A percentile compares a stretch with the other conserved stretches of the same genome.
phyloP scores from a whole-genome alignment of 208 protist species.

The Trypanosoma cruzi region DNA sequence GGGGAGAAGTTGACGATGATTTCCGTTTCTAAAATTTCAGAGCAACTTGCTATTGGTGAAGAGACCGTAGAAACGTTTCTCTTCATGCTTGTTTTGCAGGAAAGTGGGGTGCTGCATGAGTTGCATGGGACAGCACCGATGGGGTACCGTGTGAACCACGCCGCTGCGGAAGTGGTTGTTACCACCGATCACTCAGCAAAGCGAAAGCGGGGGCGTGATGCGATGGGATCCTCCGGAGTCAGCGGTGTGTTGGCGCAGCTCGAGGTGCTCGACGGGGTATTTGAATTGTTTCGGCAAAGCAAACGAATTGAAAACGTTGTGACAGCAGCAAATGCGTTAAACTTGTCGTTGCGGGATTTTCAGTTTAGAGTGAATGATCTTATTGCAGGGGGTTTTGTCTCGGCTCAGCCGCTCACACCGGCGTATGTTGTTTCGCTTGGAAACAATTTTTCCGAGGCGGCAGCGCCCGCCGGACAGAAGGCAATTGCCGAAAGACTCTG shows the following conservation, averaged over 20 bases:
- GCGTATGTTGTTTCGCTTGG: slow-evolving; percentile 31
- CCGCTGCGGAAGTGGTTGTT: slow-evolving; percentile 1
- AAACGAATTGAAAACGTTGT: slow-evolving; percentile 52
- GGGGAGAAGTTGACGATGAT: slow-evolving; percentile 64
- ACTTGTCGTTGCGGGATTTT: slow-evolving; percentile 60
- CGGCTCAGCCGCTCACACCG: slow-evolving; percentile 24
- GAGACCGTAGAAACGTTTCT: slow-evolving; percentile 85
- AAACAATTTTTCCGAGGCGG: slow-evolving; percentile 33
- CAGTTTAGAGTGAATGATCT: slow-evolving; percentile 70
- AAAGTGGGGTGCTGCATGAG: slow-evolving; percentile 33
- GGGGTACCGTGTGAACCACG: slow-evolving; percentile 39
- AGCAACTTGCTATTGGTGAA: slow-evolving; percentile 58
- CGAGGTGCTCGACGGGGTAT: slow-evolving; percentile 52
- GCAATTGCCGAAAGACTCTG: slow-evolving; percentile 32
- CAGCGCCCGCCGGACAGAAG: slow-evolving; percentile 31
- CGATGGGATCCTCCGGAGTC: slow-evolving; percentile 32
- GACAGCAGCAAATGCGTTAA: slow-evolving; percentile 54
- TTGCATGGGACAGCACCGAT: slow-evolving; percentile 51
- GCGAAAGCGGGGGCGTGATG: slow-evolving; percentile 28
- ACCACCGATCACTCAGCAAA: background rate
- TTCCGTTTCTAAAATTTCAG: slow-evolving; percentile 51
- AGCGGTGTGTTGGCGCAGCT: slow-evolving; percentile 64
- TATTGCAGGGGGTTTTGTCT: slow-evolving; percentile 31
- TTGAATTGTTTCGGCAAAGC: slow-evolving; percentile 48
- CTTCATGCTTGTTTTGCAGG: slow-evolving; percentile 60